phyloP scores from a whole-genome alignment of 768 basidiomycete species.

The Imleria badia region DNA sequence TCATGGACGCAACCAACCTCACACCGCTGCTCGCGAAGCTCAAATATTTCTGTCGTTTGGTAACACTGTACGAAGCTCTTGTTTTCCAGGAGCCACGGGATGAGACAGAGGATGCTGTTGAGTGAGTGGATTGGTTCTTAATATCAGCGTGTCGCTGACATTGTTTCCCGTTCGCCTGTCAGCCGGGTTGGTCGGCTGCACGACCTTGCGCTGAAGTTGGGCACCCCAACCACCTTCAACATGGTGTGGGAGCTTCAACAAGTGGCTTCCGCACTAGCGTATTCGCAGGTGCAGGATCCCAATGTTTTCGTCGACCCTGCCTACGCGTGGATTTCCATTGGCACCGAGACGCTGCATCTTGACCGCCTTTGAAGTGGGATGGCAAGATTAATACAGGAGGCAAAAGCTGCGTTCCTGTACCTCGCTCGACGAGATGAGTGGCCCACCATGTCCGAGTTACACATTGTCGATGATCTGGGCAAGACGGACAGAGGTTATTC shows the following conservation, averaged over 20 bases:
- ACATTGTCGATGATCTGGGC: background rate
- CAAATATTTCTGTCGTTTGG: background rate
- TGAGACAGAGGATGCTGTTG: background rate
- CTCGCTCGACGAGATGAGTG: background rate
- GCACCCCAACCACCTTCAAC: background rate
- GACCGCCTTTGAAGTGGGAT: background rate
- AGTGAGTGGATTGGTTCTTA: background rate
- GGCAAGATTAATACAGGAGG: background rate
- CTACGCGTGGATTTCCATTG: background rate
- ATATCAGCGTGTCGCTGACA: background rate
- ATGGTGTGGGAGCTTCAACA: constrained; percentile 12
- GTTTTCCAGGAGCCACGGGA: background rate
- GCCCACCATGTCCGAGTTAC: background rate
- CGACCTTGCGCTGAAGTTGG: background rate
- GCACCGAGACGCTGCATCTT: background rate
- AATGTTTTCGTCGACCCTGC: background rate
- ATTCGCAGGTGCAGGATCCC: background rate
- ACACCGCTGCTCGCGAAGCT: background rate
- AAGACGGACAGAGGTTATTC: background rate
- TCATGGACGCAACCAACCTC: background rate
- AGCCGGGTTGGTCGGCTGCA: background rate
- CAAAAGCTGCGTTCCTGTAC: background rate
- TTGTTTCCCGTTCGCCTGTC: background rate
- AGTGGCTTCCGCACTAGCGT: background rate
- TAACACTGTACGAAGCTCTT: background rate